phyloP scores from a whole-genome alignment of 2,329 filamentous ascomycete genomes.

The Drechslerella dactyloides region DNA sequence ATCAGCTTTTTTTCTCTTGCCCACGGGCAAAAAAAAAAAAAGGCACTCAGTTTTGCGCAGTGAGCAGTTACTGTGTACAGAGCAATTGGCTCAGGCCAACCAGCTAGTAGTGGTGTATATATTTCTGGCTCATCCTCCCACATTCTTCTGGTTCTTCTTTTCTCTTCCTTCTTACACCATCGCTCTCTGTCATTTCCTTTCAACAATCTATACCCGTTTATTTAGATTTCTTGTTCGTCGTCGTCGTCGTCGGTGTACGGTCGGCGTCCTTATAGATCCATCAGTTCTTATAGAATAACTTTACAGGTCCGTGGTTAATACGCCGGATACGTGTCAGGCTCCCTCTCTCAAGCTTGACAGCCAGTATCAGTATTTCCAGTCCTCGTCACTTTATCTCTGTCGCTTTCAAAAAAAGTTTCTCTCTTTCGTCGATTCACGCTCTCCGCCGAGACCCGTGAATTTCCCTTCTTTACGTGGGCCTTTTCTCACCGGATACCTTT shows the following conservation, averaged over 20 bases:
- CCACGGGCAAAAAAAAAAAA: constrained; percentile 40
- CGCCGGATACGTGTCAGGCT: constrained; percentile 47
- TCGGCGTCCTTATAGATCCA: constrained; percentile 34
- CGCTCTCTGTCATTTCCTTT: constrained; percentile 40
- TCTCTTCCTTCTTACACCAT: constrained; percentile 15
- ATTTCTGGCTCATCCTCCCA: constrained; percentile 46
- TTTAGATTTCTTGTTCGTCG: constrained; percentile 51
- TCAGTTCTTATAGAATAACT: constrained; percentile 28
- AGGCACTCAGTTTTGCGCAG: constrained; percentile 5
- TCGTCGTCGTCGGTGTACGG: constrained; percentile 19
- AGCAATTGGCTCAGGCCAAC: too few relatives aligned
- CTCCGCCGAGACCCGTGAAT: constrained; percentile 20
- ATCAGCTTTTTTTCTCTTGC: constrained; percentile 37
- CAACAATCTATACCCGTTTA: constrained; percentile 20
- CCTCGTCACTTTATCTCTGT: constrained; percentile 36
- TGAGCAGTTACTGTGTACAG: neutral
- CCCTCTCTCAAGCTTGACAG: constrained; percentile 48
- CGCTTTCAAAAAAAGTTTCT: constrained; percentile 33
- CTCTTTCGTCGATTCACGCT: constrained; percentile 24
- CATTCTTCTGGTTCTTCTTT: constrained; percentile 19
- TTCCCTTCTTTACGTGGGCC: constrained; percentile 32
- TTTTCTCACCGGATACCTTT: constrained; percentile 32
- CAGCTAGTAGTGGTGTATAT: constrained; percentile 31
- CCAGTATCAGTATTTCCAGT: constrained; percentile 47
- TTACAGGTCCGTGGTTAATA: constrained; percentile 44